These are phyloP conservation scores for Allomyces arbusculus DNA, from an alignment of 192 early-diverging fungal species.

Conservation along the genomic window DNA sequence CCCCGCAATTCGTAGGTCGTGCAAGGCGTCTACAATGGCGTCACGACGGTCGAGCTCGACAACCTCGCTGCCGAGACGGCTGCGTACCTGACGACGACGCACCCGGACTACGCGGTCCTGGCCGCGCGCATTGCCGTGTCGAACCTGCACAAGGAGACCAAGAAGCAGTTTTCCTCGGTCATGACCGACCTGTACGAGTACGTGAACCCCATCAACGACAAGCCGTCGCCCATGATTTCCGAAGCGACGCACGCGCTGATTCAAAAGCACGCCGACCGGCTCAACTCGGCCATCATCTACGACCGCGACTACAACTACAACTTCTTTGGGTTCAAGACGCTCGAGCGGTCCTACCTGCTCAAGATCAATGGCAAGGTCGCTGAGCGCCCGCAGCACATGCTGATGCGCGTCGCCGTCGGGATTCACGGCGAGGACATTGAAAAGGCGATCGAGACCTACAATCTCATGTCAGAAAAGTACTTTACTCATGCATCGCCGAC, in stretches of 20 bases:
- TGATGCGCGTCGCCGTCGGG: conserved; percentile 95
- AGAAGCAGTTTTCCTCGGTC: conserved; percentile 57
- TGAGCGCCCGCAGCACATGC: conserved; percentile 91
- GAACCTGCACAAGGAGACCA: conserved; percentile 73
- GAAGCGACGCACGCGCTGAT: conserved; percentile 47
- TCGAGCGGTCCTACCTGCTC: conserved; percentile 88
- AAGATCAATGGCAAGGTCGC: conserved; percentile 68
- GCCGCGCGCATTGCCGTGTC: conserved; percentile 92
- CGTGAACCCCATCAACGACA: conserved; percentile 73
- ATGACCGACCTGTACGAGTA: conserved; percentile 69
- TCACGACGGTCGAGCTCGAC: conserved; percentile 89
- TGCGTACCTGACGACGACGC: conserved; percentile 66
- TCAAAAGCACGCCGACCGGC: conserved; percentile 46
- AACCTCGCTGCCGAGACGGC: conserved; percentile 92
- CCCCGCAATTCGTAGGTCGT: conserved; percentile 38
- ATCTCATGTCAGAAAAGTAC: conserved; percentile 75
- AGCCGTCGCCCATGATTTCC: conserved; percentile 78
- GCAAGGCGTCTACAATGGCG: conserved; percentile 86
- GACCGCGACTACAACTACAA: conserved; percentile 95
- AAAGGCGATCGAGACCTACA: conserved; percentile 82
- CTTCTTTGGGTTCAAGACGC: conserved; percentile 98
- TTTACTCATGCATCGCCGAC: conserved; percentile 97
- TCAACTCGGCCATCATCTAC: conserved; percentile 94
- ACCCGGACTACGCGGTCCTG: conserved; percentile 89
- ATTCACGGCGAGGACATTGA: conserved; percentile 87